These are phyloP conservation scores for Allantophomopsis lycopodina DNA, from an alignment of 2,329 filamentous ascomycete genomes.

Conservation along the genomic window DNA sequence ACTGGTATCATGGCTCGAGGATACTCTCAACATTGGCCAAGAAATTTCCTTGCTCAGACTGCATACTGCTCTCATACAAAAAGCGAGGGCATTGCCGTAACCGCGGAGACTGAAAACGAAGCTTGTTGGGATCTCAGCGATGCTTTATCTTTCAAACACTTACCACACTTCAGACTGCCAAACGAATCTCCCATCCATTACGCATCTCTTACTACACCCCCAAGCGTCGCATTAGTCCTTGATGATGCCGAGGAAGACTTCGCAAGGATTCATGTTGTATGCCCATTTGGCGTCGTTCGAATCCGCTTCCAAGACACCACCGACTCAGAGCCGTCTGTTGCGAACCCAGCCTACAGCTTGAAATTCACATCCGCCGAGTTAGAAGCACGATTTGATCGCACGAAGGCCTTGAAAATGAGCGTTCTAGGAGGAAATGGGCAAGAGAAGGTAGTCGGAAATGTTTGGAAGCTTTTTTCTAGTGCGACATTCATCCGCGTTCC, in stretches of 20 bases:
- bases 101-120: slow-evolving; percentile 34
- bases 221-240: slow-evolving; percentile 5
- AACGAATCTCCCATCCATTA: slow-evolving; percentile 31
- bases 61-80: slow-evolving; percentile 18
- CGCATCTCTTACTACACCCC: slow-evolving; percentile 4
- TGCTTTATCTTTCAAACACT: slow-evolving; percentile 50
- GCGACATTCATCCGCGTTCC: slow-evolving; percentile 23
- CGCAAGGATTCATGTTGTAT: slow-evolving; percentile 10
- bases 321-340: no score
- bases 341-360: no score
- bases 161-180: slow-evolving; percentile 55
- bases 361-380: slow-evolving; percentile 10
- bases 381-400: slow-evolving; percentile 17
- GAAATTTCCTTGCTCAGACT: slow-evolving; percentile 23
- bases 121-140: slow-evolving; percentile 58
- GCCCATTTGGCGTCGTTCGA: slow-evolving; percentile 13
- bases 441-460: slow-evolving; percentile 15
- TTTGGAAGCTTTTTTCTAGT: slow-evolving; percentile 20
- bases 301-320: slow-evolving; percentile 5
- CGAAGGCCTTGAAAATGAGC: slow-evolving; percentile 17
- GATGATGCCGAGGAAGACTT: slow-evolving; percentile 12
- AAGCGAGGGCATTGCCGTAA: slow-evolving; percentile 17
- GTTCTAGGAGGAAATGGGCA: slow-evolving; percentile 27
- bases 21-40: slow-evolving; percentile 26
- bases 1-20: slow-evolving; percentile 47